Percentiles rank a stretch among this genome's conserved stretches.
These are phyloP conservation scores for Leishmania aethiopica DNA, from an alignment of 208 protist species.

Conservation along the genomic window DNA sequence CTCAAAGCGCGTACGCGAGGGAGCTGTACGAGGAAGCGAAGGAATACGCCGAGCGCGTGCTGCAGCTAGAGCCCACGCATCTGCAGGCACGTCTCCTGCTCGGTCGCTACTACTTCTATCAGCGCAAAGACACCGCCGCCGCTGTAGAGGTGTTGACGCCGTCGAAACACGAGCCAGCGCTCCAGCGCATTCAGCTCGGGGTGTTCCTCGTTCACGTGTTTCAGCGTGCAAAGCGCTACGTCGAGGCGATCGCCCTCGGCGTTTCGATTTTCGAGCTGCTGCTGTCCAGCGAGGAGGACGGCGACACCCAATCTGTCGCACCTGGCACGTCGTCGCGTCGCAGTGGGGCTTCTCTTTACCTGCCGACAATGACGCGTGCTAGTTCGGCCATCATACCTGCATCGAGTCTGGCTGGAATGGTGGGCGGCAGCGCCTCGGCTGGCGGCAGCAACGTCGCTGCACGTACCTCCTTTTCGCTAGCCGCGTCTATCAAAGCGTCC, in stretches of 20 bases:
- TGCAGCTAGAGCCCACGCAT: conserved; percentile 66
- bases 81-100: conserved; percentile 78
- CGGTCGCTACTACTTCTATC: conserved; percentile 69
- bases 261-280: conserved; percentile 87
- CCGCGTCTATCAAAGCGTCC: conserved; percentile 75
- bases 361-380: conserved; percentile 80
- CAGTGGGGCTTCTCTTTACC: conserved; percentile 43
- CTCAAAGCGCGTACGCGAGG: conserved; percentile 57
- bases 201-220: conserved; percentile 76
- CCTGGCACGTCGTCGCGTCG: conserved; percentile 48
- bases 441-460: conserved; percentile 22
- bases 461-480: conserved; percentile 65
- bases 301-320: conserved; percentile 80
- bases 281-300: conserved; percentile 78
- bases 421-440: conserved; percentile 26
- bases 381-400: conserved; percentile 88
- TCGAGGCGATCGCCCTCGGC: conserved; percentile 81
- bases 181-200: conserved; percentile 85
- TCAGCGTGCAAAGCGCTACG: conserved; percentile 56
- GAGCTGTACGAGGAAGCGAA: conserved; percentile 34
- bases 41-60: conserved; percentile 36
- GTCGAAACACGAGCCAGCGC: conserved; percentile 56
- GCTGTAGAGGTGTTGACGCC: conserved; percentile 74
- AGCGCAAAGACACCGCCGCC: conserved; percentile 46
- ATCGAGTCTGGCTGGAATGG: conserved; percentile 52